phyloP scores from a whole-genome alignment of 305 asterid genomes.

The Plantago coronopus region DNA sequence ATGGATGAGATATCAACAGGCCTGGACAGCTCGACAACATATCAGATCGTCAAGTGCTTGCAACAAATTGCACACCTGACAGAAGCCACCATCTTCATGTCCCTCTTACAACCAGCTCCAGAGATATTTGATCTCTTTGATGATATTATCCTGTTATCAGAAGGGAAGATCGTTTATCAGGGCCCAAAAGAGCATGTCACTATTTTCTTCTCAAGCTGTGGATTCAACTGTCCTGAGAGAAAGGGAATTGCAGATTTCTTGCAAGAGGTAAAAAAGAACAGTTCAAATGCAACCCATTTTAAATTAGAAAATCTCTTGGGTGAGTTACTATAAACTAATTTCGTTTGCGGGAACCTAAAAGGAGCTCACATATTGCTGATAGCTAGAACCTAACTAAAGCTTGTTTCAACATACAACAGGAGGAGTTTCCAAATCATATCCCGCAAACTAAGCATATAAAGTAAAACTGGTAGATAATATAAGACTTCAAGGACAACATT shows the following conservation, averaged over 20 bases:
- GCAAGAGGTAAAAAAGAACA: constrained; percentile 47
- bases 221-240: constrained; percentile 59
- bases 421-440: no score
- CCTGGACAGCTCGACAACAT: constrained; percentile 59
- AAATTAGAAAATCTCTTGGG: neutral
- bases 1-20: constrained; percentile 74
- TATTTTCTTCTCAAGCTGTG: constrained; percentile 48
- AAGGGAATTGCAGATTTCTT: constrained; percentile 64
- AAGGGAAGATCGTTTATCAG: constrained; percentile 58
- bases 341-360: no score
- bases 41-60: constrained; percentile 54
- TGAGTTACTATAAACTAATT: neutral
- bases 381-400: no score
- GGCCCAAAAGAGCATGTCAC: constrained; percentile 53
- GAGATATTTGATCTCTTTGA: constrained; percentile 59
- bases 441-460: no score
- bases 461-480: no score
- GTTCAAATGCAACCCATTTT: neutral
- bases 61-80: constrained; percentile 50
- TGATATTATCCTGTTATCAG: constrained; percentile 48
- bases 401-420: no score
- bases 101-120: constrained; percentile 62
- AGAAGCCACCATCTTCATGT: constrained; percentile 52
- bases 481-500: neutral
- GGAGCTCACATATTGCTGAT: no score